Base-by-base conservation (phyloP, 1,139 yeast species). In the Debaryomycetaceae sp. region DNA sequence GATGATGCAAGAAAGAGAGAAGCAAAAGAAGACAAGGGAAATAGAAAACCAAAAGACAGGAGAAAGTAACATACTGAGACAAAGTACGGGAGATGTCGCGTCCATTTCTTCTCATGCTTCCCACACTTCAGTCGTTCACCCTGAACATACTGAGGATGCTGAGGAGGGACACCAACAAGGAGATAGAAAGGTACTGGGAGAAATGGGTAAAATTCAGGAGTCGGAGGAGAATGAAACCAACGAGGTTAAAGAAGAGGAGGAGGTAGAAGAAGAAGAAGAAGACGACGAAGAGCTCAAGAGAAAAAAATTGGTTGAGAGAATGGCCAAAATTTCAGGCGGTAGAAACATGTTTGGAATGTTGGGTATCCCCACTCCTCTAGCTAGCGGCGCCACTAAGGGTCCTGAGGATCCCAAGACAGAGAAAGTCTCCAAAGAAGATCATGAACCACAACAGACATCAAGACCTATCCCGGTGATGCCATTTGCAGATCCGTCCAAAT, bases 291-390 rank as follows among this genome's bases (percentile, higher is more conserved):
- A 89, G 53, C 74, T 84, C 14, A 81, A 85, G 49, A 80, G 95
- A 57, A 78, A 86, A 47, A 89, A 84, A 13, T 74, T 93, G 46
- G 84, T 96, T 33, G 97, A 88, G 54, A 80, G 98, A 53, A 93
- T 93, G 97, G 99, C 99, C 17, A 89, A 86, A 56, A 78, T 95
- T 24, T 87, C 98, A 0, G 91, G 91, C 14, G 97, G 96, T 11
- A 84, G 95, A 60, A 95, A 95, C 44, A 85, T 87, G 86, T 80
- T 81, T 66, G 93, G 93, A 34, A 83, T 84, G 82, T 81, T 84
- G 76, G 88, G 87, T 4, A 81, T 83, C 68, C 68, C 80, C 58
- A 38, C 63, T 63, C 60, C 59, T 24, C 61, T 65, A 37, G 59
- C 72, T 5, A 8, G 11, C 11, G 57, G 72, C 1, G 53, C 69